Base-by-base conservation (phyloP, 768 basidiomycete species). In the Psilocybe tampanensis region DNA sequence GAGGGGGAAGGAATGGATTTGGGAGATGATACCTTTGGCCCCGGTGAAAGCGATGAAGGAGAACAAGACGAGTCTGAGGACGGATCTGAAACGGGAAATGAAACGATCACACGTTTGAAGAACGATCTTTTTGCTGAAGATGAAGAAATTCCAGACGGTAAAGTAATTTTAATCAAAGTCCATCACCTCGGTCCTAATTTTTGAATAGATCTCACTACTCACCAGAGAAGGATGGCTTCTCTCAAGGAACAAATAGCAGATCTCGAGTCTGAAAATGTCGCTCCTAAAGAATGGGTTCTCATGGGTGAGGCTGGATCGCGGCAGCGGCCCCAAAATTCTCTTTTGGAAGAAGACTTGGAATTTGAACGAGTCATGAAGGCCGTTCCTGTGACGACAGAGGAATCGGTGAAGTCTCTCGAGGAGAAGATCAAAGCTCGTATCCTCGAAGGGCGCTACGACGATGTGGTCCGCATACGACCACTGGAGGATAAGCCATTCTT, bases 271-370 rank as follows among this genome's bases (percentile, higher is more conserved):
- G 89, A 94, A 70, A 98, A 96, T 70, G 84, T 96, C 50, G 87
- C 85, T 1, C 80, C 85, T 49, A 98, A 98, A 72, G 88, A 93
- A 58, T 99, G 97, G 97, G 87, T 88, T 6, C 80, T 97, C 24
- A 84, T 92, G 78, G 95, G 97, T 47, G 96, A 98, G 73, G 92
- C 94, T 29, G 84, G 83, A 19, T 84, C 94, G 6, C 83, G 88
- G 39, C 73, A 87, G 42, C 83, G 97, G 50, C 96, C 97, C 3
- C 86, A 93, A 68, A 95, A 99, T 71, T 90, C 92, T 8, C 78
- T 98, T 18, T 80, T 99, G 12, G 92, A 93, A 70, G 92, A 98
- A 68, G 93, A 97, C 71, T 81, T 99, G 26, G 96, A 98, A 55
- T 98, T 95, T 61, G 97, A 98, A 58, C 88, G 94, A 24, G 85